Conservation (phyloP, 306 rosid genomes). For the Benincasa hispida region DNA sequence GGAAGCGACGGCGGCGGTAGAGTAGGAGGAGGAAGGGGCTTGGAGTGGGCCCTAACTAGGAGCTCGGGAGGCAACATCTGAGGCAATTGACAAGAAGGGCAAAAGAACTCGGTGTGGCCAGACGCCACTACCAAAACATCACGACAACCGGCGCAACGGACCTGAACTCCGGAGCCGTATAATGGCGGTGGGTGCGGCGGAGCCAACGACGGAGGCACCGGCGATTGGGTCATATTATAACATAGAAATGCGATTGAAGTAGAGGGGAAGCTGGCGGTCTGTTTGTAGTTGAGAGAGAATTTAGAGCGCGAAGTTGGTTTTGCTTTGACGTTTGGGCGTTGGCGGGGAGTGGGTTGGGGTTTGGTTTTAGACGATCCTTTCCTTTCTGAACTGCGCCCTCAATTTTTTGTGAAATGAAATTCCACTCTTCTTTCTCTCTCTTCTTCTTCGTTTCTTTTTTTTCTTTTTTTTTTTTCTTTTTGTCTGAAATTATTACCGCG, state of each 20-base stretch:
- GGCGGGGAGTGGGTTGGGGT: conserved; percentile 7
- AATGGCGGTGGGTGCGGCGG: conserved; percentile 22
- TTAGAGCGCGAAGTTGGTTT: conserved; percentile 6
- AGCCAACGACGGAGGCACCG: conserved; percentile 32
- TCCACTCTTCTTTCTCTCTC: background rate
- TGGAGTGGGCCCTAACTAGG: conserved; percentile 40
- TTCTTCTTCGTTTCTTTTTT: too few species aligned
- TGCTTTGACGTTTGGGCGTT: conserved; percentile 4
- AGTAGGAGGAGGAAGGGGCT: conserved; percentile 12
- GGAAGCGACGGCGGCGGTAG: conserved; percentile 11
- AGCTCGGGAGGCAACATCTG: conserved; percentile 99
- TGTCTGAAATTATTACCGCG: background rate
- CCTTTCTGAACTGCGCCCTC: background rate
- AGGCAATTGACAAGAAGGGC: conserved; percentile 71
- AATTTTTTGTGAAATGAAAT: background rate
- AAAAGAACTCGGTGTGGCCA: conserved; percentile 68
- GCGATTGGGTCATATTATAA: conserved; percentile 38
- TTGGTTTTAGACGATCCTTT: conserved; percentile 3
- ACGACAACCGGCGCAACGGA: conserved; percentile 91
- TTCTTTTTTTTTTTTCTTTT: background rate
- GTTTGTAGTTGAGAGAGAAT: background rate
- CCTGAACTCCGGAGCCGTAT: conserved; percentile 46
- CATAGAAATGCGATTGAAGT: background rate
- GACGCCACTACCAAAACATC: conserved; percentile 62
- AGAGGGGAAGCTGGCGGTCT: background rate